phyloP scores from a whole-genome alignment of 495 filamentous ascomycete genomes.

The Amphirosellinia nigrospora region DNA sequence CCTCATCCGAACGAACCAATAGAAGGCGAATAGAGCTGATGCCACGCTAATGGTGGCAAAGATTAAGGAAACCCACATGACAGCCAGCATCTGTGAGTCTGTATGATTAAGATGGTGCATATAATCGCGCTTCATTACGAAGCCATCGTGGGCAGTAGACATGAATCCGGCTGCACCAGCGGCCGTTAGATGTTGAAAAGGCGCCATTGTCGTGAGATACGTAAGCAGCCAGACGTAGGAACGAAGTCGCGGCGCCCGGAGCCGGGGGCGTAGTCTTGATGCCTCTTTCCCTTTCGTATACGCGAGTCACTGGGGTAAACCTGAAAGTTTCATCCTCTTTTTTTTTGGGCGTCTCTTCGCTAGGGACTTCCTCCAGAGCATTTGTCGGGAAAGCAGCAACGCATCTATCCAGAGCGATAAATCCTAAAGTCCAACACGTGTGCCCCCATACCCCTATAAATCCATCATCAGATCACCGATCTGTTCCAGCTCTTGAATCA shows the following conservation, averaged over 20 bases:
- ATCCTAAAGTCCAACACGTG: background rate
- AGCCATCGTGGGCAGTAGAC: conserved; percentile 10
- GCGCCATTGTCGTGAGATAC: conserved; percentile 16
- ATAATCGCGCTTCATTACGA: conserved; percentile 12
- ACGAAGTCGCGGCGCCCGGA: background rate
- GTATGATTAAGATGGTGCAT: background rate
- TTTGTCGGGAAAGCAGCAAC: conserved; percentile 10
- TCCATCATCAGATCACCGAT: background rate
- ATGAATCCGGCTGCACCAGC: background rate
- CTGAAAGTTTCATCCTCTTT: background rate
- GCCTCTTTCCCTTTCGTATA: conserved; percentile 13
- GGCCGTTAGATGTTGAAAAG: conserved; percentile 1
- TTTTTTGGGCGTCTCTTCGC: background rate
- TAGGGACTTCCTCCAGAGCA: background rate
- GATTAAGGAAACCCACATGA: conserved; percentile 37
- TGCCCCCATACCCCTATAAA: background rate
- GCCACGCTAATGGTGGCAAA: conserved; percentile 59
- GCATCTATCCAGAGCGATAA: background rate
- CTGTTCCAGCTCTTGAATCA: background rate
- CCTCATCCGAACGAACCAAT: conserved; percentile 78
- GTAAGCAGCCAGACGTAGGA: background rate
- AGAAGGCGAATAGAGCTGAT: conserved; percentile 59
- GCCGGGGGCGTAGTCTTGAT: background rate
- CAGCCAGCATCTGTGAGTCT: conserved; percentile 29
- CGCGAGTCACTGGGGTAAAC: background rate